Percentiles rank a stretch among this genome's conserved stretches.
Conservation (phyloP, 208 protist genomes). For the Leptomonas pyrrhocoris region DNA sequence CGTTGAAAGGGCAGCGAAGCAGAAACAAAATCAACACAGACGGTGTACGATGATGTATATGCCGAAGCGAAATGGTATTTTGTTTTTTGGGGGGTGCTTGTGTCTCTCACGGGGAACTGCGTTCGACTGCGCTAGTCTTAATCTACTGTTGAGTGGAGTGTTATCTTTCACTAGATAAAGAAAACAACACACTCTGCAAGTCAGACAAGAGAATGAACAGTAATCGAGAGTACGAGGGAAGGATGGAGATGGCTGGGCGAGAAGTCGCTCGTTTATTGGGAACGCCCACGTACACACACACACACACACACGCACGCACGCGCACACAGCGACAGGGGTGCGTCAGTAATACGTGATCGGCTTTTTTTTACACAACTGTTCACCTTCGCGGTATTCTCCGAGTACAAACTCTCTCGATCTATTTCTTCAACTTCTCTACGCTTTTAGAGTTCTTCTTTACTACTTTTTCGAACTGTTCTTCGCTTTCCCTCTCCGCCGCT, state of each 20-base stretch:
- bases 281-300: not conserved
- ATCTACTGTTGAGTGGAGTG: constrained; percentile 2
- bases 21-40: constrained; percentile 19
- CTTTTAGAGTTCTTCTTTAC: not conserved
- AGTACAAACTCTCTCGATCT: constrained; percentile 1
- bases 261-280: not conserved
- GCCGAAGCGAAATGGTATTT: constrained; percentile 4
- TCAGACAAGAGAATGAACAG: constrained; percentile 1
- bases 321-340: not conserved
- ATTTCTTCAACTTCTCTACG: constrained; percentile 5
- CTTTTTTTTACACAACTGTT: too few species aligned
- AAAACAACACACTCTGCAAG: constrained; percentile 14
- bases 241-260: not conserved
- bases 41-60: constrained; percentile 16
- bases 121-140: not conserved
- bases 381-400: too few species aligned
- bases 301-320: not conserved
- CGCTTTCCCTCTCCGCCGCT: constrained; percentile 10
- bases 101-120: constrained; percentile 1
- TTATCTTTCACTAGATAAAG: constrained; percentile 15
- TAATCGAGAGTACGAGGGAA: not conserved
- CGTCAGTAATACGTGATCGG: not conserved
- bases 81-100: not conserved
- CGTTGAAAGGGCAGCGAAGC: not conserved
- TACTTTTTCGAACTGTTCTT: constrained; percentile 9